A percentile compares a stretch with the other conserved stretches of the same genome.
Evolutionary conservation across 345 rosid genomes (phyloP).

Genomic region (Trapa incisa): DNA sequence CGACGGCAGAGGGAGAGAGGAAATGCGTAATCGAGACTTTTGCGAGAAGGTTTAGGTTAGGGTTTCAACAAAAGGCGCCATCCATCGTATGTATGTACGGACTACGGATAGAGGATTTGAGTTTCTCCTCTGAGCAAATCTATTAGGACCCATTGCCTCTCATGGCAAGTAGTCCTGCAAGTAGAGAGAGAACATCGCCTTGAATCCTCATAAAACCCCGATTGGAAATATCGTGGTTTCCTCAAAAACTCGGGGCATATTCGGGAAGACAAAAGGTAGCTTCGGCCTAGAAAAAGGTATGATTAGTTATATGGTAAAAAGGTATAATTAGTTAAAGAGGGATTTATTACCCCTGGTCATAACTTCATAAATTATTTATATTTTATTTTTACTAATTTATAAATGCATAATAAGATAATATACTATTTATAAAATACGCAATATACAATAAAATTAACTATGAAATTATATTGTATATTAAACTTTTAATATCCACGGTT

Average conservation of each 20-base stretch:
- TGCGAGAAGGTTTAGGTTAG: slow-evolving; percentile 3
- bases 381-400: too few relatives aligned
- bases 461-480: too few relatives aligned
- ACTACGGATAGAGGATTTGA: not conserved
- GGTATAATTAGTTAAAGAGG: too few relatives aligned
- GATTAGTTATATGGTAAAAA: too few relatives aligned
- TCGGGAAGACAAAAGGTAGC: not conserved
- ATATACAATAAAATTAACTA: too few relatives aligned
- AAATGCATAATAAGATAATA: too few relatives aligned
- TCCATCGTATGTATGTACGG: not conserved
- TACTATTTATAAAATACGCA: too few relatives aligned
- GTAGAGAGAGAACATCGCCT: not conserved
- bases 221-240: not conserved
- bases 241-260: not conserved
- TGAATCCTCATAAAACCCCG: not conserved
- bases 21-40: not conserved
- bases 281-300: too few relatives aligned
- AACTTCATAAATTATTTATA: too few relatives aligned
- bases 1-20: slow-evolving; percentile 4
- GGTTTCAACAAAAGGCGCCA: slow-evolving; percentile 3
- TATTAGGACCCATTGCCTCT: not conserved
- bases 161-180: not conserved
- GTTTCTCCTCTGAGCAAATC: not conserved
- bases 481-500: too few relatives aligned
- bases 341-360: too few relatives aligned